phyloP scores from a whole-genome alignment of 2,329 filamentous ascomycete species.

The Cryphonectria japonica region DNA sequence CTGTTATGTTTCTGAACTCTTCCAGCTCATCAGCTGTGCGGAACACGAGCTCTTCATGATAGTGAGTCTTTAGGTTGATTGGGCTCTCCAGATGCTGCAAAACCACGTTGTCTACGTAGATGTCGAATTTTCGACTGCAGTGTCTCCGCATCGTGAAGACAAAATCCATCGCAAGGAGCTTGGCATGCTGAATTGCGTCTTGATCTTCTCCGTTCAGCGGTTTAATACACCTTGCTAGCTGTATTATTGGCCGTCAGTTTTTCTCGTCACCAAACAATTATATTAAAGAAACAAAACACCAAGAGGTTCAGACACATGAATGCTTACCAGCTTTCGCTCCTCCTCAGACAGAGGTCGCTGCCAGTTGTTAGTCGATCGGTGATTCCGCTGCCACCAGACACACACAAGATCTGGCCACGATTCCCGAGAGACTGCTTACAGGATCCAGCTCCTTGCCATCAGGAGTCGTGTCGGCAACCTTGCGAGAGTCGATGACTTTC shows the following conservation, averaged over 20 bases:
- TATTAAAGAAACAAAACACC: too few species aligned
- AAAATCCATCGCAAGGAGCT: conserved; percentile 26
- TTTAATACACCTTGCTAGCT: conserved; percentile 26
- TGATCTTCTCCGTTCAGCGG: conserved; percentile 9
- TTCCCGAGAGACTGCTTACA: neutral
- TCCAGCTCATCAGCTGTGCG: conserved; percentile 24
- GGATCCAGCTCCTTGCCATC: neutral
- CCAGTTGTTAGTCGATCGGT: neutral
- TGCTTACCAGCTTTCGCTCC: conserved; percentile 21
- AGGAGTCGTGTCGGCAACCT: conserved; percentile 12
- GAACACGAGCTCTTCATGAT: conserved; percentile 28
- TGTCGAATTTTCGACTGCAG: conserved; percentile 16
- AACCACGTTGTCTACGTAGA: conserved; percentile 21
- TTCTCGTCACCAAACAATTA: neutral
- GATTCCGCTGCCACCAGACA: neutral
- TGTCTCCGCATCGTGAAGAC: conserved; percentile 21
- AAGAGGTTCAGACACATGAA: neutral
- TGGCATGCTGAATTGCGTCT: conserved; percentile 24
- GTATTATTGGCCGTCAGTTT: neutral
- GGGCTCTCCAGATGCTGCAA: conserved; percentile 19
- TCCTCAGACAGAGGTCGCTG: neutral
- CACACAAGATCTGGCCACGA: neutral
- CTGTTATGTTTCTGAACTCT: conserved; percentile 15
- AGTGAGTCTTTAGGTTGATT: conserved; percentile 29
- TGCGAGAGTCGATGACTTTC: conserved; percentile 13